A percentile compares a stretch with the other conserved stretches of the same genome.
Conservation (phyloP, 2,329 filamentous ascomycete species). For the Mycosphaerella sp. region DNA sequence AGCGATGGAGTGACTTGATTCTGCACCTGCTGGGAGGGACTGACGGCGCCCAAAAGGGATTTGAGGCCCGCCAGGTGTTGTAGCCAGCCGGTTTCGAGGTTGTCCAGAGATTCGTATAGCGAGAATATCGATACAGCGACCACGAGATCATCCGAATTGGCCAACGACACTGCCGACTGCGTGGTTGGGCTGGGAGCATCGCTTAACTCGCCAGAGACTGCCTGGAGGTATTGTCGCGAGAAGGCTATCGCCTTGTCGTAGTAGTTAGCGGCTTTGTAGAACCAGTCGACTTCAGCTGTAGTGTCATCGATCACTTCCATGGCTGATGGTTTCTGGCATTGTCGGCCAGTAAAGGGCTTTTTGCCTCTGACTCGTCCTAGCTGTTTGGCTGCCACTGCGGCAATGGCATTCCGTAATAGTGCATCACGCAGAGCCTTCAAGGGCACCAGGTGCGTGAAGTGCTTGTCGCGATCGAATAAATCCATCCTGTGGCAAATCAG, state of each 20-base stretch:
- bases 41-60: constrained; percentile 49
- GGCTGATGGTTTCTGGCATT: constrained; percentile 43
- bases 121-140: constrained; percentile 61
- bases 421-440: constrained; percentile 49
- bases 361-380: constrained; percentile 50
- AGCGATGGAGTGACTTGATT: constrained; percentile 41
- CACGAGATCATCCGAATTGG: constrained; percentile 53
- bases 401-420: constrained; percentile 50
- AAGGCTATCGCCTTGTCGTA: constrained; percentile 46
- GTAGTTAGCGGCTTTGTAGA: constrained; percentile 55
- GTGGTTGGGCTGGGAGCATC: constrained; percentile 22
- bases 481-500: constrained; percentile 40
- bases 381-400: constrained; percentile 58
- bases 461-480: constrained; percentile 50
- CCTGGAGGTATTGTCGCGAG: constrained; percentile 45
- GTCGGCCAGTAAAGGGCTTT: constrained; percentile 47
- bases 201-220: constrained; percentile 28
- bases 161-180: constrained; percentile 28
- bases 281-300: constrained; percentile 49
- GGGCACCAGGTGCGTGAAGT: constrained; percentile 56
- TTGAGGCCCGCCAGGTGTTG: constrained; percentile 58
- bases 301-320: constrained; percentile 49
- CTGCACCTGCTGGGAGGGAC: constrained; percentile 30
- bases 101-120: constrained; percentile 60
- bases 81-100: constrained; percentile 54